Evolutionary conservation across 148 eudicot genomes (phyloP).

Genomic region (Talinum fruticosum): DNA sequence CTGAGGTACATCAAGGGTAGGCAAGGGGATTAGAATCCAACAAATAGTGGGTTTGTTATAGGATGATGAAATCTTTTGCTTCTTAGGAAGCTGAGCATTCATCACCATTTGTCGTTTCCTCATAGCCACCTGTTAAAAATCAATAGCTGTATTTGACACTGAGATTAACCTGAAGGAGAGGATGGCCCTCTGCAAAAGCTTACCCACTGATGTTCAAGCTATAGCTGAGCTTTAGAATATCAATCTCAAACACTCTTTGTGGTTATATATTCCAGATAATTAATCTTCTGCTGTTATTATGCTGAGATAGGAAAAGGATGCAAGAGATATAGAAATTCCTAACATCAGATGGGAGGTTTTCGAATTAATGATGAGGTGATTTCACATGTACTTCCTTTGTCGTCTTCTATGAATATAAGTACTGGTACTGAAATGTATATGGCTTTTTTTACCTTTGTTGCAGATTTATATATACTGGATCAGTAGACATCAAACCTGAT

Average conservation of each 20-base stretch:
- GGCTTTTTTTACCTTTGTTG: slow-evolving; percentile 15
- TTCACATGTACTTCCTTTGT: not conserved
- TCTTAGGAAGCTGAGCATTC: not conserved
- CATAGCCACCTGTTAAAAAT: not conserved
- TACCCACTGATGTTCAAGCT: not conserved
- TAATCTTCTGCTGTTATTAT: slow-evolving; percentile 6
- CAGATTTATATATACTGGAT: slow-evolving; percentile 90
- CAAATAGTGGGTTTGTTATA: not conserved
- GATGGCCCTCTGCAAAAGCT: not conserved
- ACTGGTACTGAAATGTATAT: not conserved
- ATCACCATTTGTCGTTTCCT: not conserved
- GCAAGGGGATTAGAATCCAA: not conserved
- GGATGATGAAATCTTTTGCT: not conserved
- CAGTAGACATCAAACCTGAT: slow-evolving; percentile 58
- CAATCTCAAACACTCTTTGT: not conserved
- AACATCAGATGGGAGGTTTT: slow-evolving; percentile 87
- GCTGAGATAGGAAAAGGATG: slow-evolving; percentile 67
- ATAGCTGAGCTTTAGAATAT: not conserved
- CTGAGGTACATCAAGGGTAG: not conserved
- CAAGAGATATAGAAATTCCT: slow-evolving; percentile 79
- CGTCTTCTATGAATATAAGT: not conserved
- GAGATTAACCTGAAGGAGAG: not conserved
- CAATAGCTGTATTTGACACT: not conserved
- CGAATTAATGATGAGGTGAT: slow-evolving; percentile 92
- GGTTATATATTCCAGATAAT: not conserved